These are phyloP conservation scores for Nitzschia sp. DNA, from an alignment of 108 stramenopile species.

Conservation along the genomic window DNA sequence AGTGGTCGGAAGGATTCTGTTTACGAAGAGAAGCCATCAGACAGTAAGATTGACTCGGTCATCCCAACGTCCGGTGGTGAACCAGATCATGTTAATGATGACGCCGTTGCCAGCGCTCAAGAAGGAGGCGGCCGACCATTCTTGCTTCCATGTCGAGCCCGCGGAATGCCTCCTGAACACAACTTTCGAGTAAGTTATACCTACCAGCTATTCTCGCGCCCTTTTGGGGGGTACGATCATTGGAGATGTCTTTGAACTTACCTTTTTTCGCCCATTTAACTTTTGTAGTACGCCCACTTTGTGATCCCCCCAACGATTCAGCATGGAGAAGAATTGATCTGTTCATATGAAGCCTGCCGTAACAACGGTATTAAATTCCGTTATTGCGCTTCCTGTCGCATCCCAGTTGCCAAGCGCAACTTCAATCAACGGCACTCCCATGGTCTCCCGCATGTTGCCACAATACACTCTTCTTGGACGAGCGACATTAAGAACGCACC, in stretches of 20 bases:
- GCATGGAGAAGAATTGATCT: conserved; percentile 66
- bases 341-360: conserved; percentile 56
- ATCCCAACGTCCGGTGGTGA: no score
- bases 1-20: no score
- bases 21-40: no score
- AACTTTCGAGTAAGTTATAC: conserved; percentile 48
- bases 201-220: not conserved
- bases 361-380: conserved; percentile 63
- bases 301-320: conserved; percentile 49
- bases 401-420: conserved; percentile 81
- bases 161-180: conserved; percentile 77
- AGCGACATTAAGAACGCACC: no score
- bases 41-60: no score
- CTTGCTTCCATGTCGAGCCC: conserved; percentile 66
- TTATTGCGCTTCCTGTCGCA: conserved; percentile 61
- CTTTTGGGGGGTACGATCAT: no score
- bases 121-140: no score
- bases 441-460: not conserved
- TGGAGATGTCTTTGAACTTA: not conserved
- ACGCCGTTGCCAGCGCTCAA: no score
- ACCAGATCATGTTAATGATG: no score
- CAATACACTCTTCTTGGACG: not conserved
- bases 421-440: conserved; percentile 62
- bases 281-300: conserved; percentile 58
- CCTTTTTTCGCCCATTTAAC: not conserved